Evolutionary conservation across 371 early-diverging fungal species (phyloP), one percentile per base, ranked within the genome.

Genomic region (Mortierella sp.): DNA sequence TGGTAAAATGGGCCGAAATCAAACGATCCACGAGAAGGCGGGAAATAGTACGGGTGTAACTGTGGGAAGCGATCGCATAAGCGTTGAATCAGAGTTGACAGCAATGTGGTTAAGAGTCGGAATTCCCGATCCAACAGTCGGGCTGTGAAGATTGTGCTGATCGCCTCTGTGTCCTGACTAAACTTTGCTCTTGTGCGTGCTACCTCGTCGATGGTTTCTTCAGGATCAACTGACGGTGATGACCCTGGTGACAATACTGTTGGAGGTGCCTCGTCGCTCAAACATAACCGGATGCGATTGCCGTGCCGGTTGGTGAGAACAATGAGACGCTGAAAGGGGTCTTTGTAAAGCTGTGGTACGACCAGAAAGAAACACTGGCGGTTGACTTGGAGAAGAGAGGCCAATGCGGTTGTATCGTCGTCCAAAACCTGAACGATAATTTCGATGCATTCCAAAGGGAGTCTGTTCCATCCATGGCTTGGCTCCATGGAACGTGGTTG

Each of bases 361-460:
- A 38, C 61, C 13, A 68, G 28, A 48, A 64, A 69, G 48, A 74
- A 69, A 21, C 55, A 61, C 18, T 53, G 65, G 14, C 66, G 60
- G 48, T 58, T 58, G 48, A 74, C 69, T 34, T 54, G 69, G 13
- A 65, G 45, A 14, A 74, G 46, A 1, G 61, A 14, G 16, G 48
- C 54, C 7, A 74, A 59, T 6, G 62, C 27, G 9, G 14, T 7
- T 3, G 62, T 64, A 24, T 74, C 55, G 18, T 57, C n/a, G 10
- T 61, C 59, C 2, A 74, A 55, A 9, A 43, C 24, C 7, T 50
- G 31, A 21, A 65, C 45, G n/a, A 74, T 58, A 45, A 42, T 14
- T 9, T 58, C 54, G 34, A 69, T 50, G 41, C 69, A 65, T 34
- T 74, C 70, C 9, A 43, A 45, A 3, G 76, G 76, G 1, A 69